Evolutionary conservation across 179 eudicot species (phyloP).

Genomic region (Pouteria campechiana): DNA sequence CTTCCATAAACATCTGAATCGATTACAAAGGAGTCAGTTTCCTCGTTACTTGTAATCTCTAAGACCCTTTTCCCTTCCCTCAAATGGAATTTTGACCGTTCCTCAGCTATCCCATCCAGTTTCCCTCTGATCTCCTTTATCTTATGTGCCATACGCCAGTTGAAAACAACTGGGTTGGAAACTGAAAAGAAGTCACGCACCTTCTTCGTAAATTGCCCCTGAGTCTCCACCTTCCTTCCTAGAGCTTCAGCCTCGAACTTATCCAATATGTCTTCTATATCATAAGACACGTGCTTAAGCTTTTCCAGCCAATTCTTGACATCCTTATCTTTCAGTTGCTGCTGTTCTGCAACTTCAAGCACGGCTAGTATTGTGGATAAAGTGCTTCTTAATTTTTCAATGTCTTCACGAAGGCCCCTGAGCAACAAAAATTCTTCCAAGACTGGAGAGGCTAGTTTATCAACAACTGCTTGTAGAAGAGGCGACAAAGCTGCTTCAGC

Average conservation of each 20-base stretch:
- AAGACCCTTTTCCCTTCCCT: background rate
- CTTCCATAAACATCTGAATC: slow-evolving; percentile 1
- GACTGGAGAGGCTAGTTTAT: too few relatives aligned
- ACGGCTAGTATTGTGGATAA: too few relatives aligned
- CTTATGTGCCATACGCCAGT: background rate
- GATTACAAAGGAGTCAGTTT: background rate
- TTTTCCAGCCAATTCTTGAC: slow-evolving; percentile 1
- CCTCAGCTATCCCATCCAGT: background rate
- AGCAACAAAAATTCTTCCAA: too few relatives aligned
- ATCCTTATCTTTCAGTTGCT: too few relatives aligned
- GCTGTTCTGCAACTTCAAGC: too few relatives aligned
- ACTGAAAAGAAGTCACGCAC: background rate
- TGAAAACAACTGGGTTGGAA: background rate
- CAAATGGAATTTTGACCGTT: background rate
- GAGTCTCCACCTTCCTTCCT: background rate
- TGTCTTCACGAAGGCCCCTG: too few relatives aligned
- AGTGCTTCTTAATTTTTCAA: too few relatives aligned
- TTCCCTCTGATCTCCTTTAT: background rate
- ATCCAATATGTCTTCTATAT: slow-evolving; percentile 1
- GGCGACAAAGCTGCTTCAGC: too few relatives aligned
- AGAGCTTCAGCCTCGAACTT: background rate
- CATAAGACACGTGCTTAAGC: slow-evolving; percentile 1
- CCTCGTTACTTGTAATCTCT: background rate
- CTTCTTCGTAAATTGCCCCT: too few relatives aligned
- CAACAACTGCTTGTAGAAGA: too few relatives aligned